Conservation (phyloP, 75 land plant genomes). For the Cryptomeria japonica region DNA sequence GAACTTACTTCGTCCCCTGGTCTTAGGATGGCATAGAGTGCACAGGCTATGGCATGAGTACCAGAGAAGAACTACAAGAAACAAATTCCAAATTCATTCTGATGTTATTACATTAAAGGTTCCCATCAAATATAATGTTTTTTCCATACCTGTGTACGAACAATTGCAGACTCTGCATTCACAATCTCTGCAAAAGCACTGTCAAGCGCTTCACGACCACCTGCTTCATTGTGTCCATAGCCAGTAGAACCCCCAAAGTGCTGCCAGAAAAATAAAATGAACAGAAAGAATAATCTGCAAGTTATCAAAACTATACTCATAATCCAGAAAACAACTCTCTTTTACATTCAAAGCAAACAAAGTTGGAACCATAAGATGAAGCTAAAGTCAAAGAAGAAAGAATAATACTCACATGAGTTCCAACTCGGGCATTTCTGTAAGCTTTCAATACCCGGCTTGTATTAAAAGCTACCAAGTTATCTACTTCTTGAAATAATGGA, state of each 20-base stretch:
- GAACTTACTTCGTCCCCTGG: conserved; percentile 88
- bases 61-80: conserved; percentile 88
- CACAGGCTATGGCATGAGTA: conserved; percentile 96
- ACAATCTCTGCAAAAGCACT: conserved; percentile 84
- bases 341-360: neutral
- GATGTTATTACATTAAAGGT: neutral
- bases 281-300: neutral
- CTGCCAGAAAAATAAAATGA: conserved; percentile 34
- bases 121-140: neutral
- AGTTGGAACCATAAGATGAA: neutral
- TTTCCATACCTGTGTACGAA: conserved; percentile 77
- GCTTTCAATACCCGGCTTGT: conserved; percentile 74
- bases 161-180: conserved; percentile 88
- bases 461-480: conserved; percentile 74
- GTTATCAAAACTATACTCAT: neutral
- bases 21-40: conserved; percentile 82
- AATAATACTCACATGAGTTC: conserved; percentile 68
- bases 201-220: conserved; percentile 93
- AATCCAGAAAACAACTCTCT: neutral
- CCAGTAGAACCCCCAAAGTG: conserved; percentile 93
- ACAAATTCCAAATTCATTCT: neutral
- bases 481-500: conserved; percentile 66
- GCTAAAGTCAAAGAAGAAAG: neutral
- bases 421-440: conserved; percentile 77
- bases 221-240: conserved; percentile 96